Conservation (phyloP, 257 asterid genomes). For the Misopates orontium region DNA sequence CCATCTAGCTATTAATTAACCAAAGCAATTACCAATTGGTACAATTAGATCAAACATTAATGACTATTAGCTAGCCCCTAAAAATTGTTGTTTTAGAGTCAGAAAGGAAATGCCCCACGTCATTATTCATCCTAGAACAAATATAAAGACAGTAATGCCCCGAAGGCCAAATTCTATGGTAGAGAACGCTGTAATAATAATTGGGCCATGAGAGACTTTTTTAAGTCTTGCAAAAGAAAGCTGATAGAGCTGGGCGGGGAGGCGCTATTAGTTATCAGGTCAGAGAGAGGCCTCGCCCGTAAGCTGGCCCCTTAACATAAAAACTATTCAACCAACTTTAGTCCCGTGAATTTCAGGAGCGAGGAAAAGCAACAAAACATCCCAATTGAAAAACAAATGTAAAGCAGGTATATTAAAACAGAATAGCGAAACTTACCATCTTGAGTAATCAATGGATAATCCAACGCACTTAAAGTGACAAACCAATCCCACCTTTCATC, state of each 20-base stretch:
- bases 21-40: constrained; percentile 5
- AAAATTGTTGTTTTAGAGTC: not conserved
- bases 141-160: not conserved
- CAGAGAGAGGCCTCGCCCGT: no score
- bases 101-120: not conserved
- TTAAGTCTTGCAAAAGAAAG: no score
- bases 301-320: no score
- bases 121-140: constrained; percentile 18
- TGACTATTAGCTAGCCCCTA: not conserved
- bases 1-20: constrained; percentile 8
- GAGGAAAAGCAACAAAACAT: constrained; percentile 14
- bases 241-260: no score
- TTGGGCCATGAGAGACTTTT: no score
- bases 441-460: constrained; percentile 90
- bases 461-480: constrained; percentile 78
- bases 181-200: no score
- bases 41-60: not conserved
- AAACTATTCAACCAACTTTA: no score
- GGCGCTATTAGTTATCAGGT: no score
- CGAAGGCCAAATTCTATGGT: no score
- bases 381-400: constrained; percentile 16
- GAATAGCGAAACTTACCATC: constrained; percentile 62
- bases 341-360: no score
- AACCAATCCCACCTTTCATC: constrained; percentile 97
- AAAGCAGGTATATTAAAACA: not conserved